A percentile compares a stretch with the other conserved stretches of the same genome.
These are phyloP conservation scores for Aspergillus incahuasiensis DNA, from an alignment of 495 filamentous ascomycete genomes.

Conservation along the genomic window DNA sequence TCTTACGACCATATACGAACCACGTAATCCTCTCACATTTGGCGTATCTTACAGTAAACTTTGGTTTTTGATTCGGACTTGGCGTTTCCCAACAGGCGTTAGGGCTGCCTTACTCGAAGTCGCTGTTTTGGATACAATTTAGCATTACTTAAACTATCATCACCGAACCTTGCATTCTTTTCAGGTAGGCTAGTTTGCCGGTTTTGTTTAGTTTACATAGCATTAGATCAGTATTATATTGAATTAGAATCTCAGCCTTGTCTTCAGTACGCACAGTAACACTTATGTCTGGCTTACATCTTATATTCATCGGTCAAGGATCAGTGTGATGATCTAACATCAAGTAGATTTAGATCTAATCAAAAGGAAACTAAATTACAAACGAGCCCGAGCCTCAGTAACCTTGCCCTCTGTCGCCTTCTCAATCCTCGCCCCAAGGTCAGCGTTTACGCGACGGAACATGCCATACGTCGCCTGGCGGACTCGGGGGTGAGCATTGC, in stretches of 20 bases:
- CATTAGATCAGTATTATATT: background rate
- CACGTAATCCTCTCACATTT: background rate
- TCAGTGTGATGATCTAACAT: background rate
- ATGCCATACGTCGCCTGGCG: slow-evolving; percentile 54
- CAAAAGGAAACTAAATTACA: slow-evolving; percentile 17
- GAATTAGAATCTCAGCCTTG: background rate
- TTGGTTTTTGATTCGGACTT: background rate
- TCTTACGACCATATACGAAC: slow-evolving; percentile 7
- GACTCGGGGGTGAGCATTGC: slow-evolving; percentile 45
- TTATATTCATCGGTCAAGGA: background rate
- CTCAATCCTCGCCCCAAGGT: slow-evolving; percentile 42
- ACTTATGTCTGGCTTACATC: background rate
- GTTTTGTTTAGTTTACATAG: background rate
- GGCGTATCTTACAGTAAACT: background rate
- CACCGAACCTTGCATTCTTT: background rate
- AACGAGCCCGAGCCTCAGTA: slow-evolving; percentile 22
- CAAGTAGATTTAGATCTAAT: background rate
- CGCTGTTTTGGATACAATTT: background rate
- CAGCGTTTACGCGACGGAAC: slow-evolving; percentile 39
- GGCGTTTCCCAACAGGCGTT: background rate
- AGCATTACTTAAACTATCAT: too few species aligned
- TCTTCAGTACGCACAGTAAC: too few species aligned
- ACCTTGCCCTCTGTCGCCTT: slow-evolving; percentile 39
- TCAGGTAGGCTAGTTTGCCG: background rate
- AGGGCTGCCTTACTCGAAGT: background rate